Evolutionary conservation across 257 asterid species (phyloP).

Genomic region (Dorcoceras hygrometricum): DNA sequence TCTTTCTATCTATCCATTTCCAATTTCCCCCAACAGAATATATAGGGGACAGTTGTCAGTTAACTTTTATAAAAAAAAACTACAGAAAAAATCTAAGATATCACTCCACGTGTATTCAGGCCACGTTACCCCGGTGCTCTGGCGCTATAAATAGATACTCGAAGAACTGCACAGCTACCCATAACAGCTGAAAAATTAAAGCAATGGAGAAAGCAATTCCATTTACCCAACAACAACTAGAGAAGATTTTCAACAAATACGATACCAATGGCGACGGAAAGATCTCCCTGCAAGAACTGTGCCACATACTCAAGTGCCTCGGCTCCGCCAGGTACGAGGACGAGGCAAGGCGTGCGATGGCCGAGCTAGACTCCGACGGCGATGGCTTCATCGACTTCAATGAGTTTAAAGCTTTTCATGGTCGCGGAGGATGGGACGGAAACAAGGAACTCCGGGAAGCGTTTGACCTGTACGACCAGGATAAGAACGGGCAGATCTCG

Average conservation of each 20-base stretch:
- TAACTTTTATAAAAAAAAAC: no score
- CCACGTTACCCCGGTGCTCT: background rate
- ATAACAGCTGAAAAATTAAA: no score
- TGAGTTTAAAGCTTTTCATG: slow-evolving; percentile 32
- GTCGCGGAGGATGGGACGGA: slow-evolving; percentile 32
- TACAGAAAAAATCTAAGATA: no score
- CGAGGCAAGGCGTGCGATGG: slow-evolving; percentile 30
- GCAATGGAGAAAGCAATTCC: background rate
- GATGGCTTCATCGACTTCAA: slow-evolving; percentile 50
- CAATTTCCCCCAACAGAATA: no score
- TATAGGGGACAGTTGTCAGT: no score
- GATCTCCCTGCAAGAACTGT: slow-evolving; percentile 38
- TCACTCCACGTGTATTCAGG: background rate
- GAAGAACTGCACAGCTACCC: no score
- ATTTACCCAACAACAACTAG: slow-evolving; percentile 24
- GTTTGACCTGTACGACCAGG: slow-evolving; percentile 35
- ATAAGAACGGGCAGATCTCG: slow-evolving; percentile 46
- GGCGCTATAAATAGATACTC: background rate
- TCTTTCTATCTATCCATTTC: no score
- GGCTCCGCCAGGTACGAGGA: slow-evolving; percentile 12
- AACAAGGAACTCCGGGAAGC: slow-evolving; percentile 32
- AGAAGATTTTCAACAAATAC: slow-evolving; percentile 34
- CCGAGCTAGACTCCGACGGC: slow-evolving; percentile 39
- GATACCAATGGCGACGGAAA: slow-evolving; percentile 49
- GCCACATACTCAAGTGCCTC: slow-evolving; percentile 27